These are phyloP conservation scores for Avicennia marina DNA, from an alignment of 257 asterid genomes.

Conservation along the genomic window DNA sequence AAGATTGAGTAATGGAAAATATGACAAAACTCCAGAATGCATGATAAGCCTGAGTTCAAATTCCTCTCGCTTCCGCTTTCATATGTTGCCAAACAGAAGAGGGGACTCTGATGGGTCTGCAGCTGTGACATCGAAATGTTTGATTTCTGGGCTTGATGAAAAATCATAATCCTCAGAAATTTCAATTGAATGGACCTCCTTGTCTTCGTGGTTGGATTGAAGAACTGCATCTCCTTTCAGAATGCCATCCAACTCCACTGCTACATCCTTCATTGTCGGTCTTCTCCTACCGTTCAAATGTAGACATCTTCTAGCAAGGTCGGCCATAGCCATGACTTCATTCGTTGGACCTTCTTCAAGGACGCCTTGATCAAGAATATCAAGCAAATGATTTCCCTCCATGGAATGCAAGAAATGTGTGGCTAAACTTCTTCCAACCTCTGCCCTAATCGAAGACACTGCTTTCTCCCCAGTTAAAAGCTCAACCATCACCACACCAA, in stretches of 20 bases:
- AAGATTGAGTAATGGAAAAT: too few species aligned
- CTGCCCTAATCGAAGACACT: constrained; percentile 11
- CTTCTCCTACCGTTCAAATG: constrained; percentile 20
- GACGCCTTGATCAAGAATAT: constrained; percentile 29
- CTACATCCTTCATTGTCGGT: constrained; percentile 33
- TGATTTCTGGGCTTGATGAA: too few species aligned
- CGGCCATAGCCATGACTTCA: constrained; percentile 16
- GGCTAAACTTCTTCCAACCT: constrained; percentile 14
- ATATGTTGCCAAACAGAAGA: too few species aligned
- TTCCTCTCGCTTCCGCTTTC: too few species aligned
- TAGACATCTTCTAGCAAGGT: constrained; percentile 21
- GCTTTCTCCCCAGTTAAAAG: constrained; percentile 42
- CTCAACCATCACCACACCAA: constrained; percentile 35
- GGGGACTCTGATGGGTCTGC: too few species aligned
- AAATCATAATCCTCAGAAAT: too few species aligned
- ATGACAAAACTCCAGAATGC: too few species aligned
- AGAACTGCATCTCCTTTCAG: neutral
- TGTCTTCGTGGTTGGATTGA: neutral
- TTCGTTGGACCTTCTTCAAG: constrained; percentile 7
- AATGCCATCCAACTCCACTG: constrained; percentile 19
- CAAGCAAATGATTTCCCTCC: constrained; percentile 22
- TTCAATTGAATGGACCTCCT: too few species aligned
- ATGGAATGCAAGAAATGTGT: constrained; percentile 20
- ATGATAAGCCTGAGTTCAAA: too few species aligned
- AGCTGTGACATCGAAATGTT: too few species aligned